Conservation (phyloP, 768 basidiomycete genomes). For the Termitomyces sp. region DNA sequence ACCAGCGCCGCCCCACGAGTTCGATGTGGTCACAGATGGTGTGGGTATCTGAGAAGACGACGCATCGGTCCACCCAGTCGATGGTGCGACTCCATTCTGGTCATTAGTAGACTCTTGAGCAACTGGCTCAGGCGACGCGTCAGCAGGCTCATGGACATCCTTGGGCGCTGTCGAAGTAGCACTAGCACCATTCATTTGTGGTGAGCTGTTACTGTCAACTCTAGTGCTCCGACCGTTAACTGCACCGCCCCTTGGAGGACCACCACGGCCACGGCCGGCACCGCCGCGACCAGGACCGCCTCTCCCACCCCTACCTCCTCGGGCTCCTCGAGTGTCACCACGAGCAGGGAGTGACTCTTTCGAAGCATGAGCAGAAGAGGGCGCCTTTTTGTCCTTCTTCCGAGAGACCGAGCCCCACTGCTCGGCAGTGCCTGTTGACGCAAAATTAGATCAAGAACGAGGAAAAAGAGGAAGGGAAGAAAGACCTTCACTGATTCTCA, state of each 20-base stretch:
- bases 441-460: slow-evolving; percentile 13
- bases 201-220: slow-evolving; percentile 26
- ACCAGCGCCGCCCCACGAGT: slow-evolving; percentile 25
- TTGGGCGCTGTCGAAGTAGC: slow-evolving; percentile 17
- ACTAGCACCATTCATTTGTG: slow-evolving; percentile 18
- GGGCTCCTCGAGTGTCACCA: slow-evolving; percentile 54
- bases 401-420: slow-evolving; percentile 81
- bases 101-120: slow-evolving; percentile 16
- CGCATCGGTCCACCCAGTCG: slow-evolving; percentile 25
- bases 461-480: slow-evolving; percentile 4
- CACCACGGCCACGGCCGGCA: slow-evolving; percentile 44
- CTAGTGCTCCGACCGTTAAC: slow-evolving; percentile 35
- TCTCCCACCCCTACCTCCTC: slow-evolving; percentile 52
- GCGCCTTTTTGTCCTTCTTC: slow-evolving; percentile 82
- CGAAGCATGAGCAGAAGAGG: slow-evolving; percentile 33
- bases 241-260: slow-evolving; percentile 35
- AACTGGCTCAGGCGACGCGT: slow-evolving; percentile 20
- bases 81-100: slow-evolving; percentile 22
- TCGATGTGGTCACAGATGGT: slow-evolving; percentile 23
- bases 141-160: slow-evolving; percentile 13
- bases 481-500: slow-evolving; percentile 73
- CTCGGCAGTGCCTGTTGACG: slow-evolving; percentile 54
- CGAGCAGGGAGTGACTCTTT: slow-evolving; percentile 47
- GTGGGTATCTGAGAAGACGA: slow-evolving; percentile 25
- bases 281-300: slow-evolving; percentile 59